Base-by-base conservation (phyloP, 192 early-diverging fungal genomes). In the Dissophora ornata region DNA sequence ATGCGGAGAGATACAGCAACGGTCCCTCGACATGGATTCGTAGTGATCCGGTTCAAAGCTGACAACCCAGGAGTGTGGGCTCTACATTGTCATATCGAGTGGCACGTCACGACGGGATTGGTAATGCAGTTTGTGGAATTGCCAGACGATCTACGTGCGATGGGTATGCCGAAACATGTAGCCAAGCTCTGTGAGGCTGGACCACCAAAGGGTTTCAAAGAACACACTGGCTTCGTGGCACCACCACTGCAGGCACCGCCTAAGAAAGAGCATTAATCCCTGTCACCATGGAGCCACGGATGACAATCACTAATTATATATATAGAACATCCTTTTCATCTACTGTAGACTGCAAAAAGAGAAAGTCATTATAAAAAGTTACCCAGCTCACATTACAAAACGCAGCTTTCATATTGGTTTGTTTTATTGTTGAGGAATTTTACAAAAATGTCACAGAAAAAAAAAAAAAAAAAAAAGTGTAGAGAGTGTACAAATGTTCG, bases 51-150 rank as follows among this genome's bases (percentile, higher is more conserved):
- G 28, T 79, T 82, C 69, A 68, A 73, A 48, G 70, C 62, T 40
- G 83, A 87, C 55, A 84, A 82, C 40, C 81, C 83, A 6, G 83
- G 83, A 28, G 65, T 75, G 16, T 84, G 83, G 83, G 38, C 66
- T 30, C 46, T 84, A 28, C 83, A 84, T 47, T 84, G 83, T 41
- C 83, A 84, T 69, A 84, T 84, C 42, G 80, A 84, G 36, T 77
- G 85, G 58, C 86, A 87, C 33, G 71, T 87, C 60, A 71, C 78
- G 24, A 68, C 79, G 13, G 84, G 84, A 18, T 53, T 85, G 13
- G 61, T 75, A 8, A 68, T 81, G 55, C 79, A 82, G 55, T 83
- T 85, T 34, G 28, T 81, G 15, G 67, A 62, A 21, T 32, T 71
- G 1, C 80, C 80, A 8, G 67, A 81, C 34, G 61, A 81, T 28